Conservation (phyloP, 371 early-diverging fungal species). For the Mitosporidium daphniae region DNA sequence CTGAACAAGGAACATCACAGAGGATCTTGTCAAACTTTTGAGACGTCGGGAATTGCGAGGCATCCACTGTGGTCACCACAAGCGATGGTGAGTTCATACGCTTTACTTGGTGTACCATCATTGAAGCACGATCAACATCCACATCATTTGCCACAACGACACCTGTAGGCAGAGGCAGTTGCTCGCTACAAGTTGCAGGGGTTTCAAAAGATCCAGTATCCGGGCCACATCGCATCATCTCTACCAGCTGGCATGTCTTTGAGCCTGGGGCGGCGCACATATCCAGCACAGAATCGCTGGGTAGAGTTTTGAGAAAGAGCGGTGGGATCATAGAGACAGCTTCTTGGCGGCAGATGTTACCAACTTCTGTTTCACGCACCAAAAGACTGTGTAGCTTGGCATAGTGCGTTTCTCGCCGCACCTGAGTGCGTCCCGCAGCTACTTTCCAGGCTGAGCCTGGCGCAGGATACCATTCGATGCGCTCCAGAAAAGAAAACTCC, state of each 20-base stretch:
- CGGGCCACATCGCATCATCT: no score
- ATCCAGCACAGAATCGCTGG: constrained; percentile 31
- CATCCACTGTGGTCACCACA: constrained; percentile 82
- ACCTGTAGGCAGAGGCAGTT: no score
- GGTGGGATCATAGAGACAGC: constrained; percentile 93
- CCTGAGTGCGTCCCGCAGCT: no score
- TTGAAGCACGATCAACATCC: constrained; percentile 45
- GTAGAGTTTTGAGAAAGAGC: constrained; percentile 52
- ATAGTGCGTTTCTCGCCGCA: no score
- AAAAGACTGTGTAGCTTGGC: no score
- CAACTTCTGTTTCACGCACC: constrained; percentile 10
- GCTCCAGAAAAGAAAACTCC: no score
- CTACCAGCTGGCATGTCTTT: constrained; percentile 36
- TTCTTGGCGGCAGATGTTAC: constrained; percentile 82
- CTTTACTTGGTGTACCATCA: constrained; percentile 74
- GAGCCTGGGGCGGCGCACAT: constrained; percentile 27
- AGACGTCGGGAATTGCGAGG: constrained; percentile 45
- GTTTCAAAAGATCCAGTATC: no score
- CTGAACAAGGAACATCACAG: constrained; percentile 76
- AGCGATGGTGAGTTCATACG: constrained; percentile 53
- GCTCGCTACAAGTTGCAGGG: no score
- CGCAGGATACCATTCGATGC: no score
- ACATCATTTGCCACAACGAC: constrained; percentile 88
- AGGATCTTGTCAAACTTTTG: constrained; percentile 67
- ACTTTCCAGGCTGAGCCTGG: no score